Conservation (phyloP, 176 grass and related monocot genomes). For the Cocos nucifera region DNA sequence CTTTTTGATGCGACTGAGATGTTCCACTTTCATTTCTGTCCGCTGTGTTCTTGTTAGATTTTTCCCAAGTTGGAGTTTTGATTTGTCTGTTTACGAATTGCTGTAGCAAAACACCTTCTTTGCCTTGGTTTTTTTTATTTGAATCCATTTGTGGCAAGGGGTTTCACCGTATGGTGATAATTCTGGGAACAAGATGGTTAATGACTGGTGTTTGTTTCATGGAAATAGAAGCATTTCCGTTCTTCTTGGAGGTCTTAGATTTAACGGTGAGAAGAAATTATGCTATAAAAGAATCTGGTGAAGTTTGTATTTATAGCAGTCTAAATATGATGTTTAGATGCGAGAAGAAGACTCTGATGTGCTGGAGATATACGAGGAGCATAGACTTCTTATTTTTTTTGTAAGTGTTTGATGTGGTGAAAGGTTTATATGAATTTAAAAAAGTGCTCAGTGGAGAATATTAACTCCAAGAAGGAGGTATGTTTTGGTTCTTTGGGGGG, state of each 20-base stretch:
- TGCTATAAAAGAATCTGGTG: background rate
- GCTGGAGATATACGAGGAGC: background rate
- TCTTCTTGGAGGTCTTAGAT: background rate
- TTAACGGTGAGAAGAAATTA: background rate
- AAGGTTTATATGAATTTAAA: background rate
- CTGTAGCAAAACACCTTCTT: too few species aligned
- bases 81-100: background rate
- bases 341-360: background rate
- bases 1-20: too few species aligned
- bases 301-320: background rate
- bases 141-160: too few species aligned
- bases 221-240: too few species aligned
- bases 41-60: too few species aligned
- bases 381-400: background rate
- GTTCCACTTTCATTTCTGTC: too few species aligned
- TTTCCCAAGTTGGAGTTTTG: background rate
- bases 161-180: too few species aligned
- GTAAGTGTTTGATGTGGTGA: background rate
- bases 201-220: too few species aligned
- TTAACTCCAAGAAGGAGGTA: too few species aligned
- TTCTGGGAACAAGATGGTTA: too few species aligned
- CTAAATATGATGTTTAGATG: conserved; percentile 1
- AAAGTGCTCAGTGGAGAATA: background rate
- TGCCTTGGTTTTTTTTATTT: too few species aligned
- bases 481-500: too few species aligned